Evolutionary conservation across 495 filamentous ascomycete genomes (phyloP).

Genomic region (Chaetomium cochliodes): DNA sequence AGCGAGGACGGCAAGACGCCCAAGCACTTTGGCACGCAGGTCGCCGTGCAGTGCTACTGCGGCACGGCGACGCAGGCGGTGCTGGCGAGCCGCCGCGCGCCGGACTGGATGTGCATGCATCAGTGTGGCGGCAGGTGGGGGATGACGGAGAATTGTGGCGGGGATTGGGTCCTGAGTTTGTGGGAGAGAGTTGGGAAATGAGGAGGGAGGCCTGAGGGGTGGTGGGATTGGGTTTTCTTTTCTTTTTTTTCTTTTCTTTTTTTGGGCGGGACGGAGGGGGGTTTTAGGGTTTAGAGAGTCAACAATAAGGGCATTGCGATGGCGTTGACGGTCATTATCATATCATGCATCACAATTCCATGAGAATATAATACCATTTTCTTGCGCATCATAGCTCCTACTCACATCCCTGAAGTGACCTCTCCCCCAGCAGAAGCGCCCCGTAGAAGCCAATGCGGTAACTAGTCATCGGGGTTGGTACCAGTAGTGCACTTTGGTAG

Average conservation of each 20-base stretch:
- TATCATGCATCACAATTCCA: too few relatives aligned
- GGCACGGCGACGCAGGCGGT: background rate
- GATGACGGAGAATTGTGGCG: conserved; percentile 1
- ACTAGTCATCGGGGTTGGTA: too few relatives aligned
- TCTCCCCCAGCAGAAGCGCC: too few relatives aligned
- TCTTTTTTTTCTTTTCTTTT: too few relatives aligned
- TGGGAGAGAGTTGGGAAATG: conserved; percentile 11
- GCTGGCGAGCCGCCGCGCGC: background rate
- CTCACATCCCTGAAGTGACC: too few relatives aligned
- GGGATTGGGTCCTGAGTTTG: conserved; percentile 10
- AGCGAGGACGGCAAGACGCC: background rate
- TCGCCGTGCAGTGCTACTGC: background rate
- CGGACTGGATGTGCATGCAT: background rate
- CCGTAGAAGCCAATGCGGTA: too few relatives aligned
- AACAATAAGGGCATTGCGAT: background rate
- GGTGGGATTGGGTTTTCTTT: too few relatives aligned
- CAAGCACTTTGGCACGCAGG: conserved; percentile 12
- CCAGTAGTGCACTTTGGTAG: too few relatives aligned
- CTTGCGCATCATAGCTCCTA: too few relatives aligned
- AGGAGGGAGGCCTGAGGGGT: too few relatives aligned
- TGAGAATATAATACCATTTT: too few relatives aligned
- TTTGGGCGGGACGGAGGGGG: background rate
- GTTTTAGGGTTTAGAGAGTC: background rate
- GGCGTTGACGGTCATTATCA: too few relatives aligned
- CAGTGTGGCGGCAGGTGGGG: background rate